Evolutionary conservation across 2,329 filamentous ascomycete species (phyloP), one percentile per base, ranked within the genome.

Genomic region (Fusarium sp.): DNA sequence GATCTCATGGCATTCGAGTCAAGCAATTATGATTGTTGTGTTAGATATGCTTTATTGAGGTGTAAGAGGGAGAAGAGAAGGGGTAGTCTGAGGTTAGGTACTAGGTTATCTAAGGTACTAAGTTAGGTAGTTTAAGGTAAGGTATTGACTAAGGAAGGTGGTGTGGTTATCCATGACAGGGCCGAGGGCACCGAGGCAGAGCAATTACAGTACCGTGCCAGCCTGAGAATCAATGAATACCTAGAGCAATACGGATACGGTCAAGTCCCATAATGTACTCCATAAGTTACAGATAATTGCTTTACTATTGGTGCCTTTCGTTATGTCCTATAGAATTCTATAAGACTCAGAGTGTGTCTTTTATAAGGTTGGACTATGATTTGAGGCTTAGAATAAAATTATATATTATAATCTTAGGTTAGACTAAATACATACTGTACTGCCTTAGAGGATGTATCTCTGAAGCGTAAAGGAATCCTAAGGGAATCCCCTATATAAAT

Each of bases 1-100:
- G 35, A 60, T 53, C 37, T 60, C 57, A 73, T 70, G 53, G 38
- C 61, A 44, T 41, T 57, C 26, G 26, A 43, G 41, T 48, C 20
- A 46, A 23, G 15, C n/a, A 41, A 20, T 50, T 41, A 18, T 38
- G 26, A 16, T 20, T 35, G 20, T 52, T 28, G 44, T 61, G 26
- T 38, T 35, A 39, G 29, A 20, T 26, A 33, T 42, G 15, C 8
- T 20, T 20, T 23, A 29, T 43, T 28, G 20, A 47, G 20, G 26
- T 24, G 41, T 13, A 57, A n/a, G 33, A 46, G 42, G 38, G 43
- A 43, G 26, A 42, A 33, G 46, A 35, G n/a, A 48, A 55, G 39
- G n/a, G 16, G 9, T 29, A 21, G 23, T n/a, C n/a, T 18, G n/a
- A 26, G 21, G 21, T n/a, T n/a, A n/a, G n/a, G n/a, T n/a, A n/a